A percentile compares a stretch with the other conserved stretches of the same genome.
Evolutionary conservation across 2,329 filamentous ascomycete genomes (phyloP).

Genomic region (Boeremia exigua): DNA sequence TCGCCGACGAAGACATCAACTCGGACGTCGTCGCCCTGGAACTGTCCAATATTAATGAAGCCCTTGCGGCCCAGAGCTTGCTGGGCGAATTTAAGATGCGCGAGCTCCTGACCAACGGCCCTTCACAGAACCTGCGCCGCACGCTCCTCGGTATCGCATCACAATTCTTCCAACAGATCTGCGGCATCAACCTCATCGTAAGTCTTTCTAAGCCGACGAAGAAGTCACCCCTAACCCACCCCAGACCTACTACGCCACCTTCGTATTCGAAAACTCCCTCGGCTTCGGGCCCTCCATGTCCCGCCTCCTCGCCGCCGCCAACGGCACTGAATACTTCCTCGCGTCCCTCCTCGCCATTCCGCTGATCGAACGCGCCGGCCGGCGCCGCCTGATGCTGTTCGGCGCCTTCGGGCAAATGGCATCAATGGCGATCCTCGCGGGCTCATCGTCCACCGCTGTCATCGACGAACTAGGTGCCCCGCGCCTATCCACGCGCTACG

Average conservation of each 20-base stretch:
- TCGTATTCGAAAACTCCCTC: constrained; percentile 51
- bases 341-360: constrained; percentile 50
- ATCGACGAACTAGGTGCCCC: constrained; percentile 27
- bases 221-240: not conserved
- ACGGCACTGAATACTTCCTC: constrained; percentile 50
- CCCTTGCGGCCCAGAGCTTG: constrained; percentile 40
- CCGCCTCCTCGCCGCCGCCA: constrained; percentile 48
- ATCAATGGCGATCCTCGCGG: constrained; percentile 44
- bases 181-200: constrained; percentile 45
- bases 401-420: constrained; percentile 42
- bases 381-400: constrained; percentile 47
- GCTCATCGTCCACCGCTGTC: constrained; percentile 33
- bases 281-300: constrained; percentile 43
- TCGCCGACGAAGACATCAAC: constrained; percentile 48
- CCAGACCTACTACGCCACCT: constrained; percentile 50
- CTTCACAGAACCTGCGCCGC: constrained; percentile 53
- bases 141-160: constrained; percentile 51
- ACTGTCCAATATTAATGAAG: constrained; percentile 45
- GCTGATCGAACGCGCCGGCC: constrained; percentile 47
- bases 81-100: constrained; percentile 62
- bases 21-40: constrained; percentile 43
- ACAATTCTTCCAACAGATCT: constrained; percentile 54
- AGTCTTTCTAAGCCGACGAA: not conserved
- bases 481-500: not conserved
- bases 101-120: constrained; percentile 26